These are phyloP conservation scores for Gryganskiella cystojenkinii DNA, from an alignment of 192 early-diverging fungal genomes.

Conservation along the genomic window DNA sequence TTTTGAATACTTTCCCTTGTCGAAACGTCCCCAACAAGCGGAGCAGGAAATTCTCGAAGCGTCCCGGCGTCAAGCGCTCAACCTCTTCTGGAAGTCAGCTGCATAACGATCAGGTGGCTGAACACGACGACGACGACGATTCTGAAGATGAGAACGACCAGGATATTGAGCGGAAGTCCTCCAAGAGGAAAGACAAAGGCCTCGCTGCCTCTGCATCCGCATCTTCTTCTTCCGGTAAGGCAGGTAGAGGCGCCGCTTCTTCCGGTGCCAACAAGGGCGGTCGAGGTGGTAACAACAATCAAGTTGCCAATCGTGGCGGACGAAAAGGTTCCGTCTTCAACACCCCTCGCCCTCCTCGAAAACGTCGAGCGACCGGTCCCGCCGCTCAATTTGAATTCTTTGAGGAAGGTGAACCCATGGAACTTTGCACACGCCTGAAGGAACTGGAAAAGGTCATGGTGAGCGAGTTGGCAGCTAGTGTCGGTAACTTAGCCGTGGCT, in stretches of 20 bases:
- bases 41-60: constrained; percentile 20
- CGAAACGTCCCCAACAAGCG: constrained; percentile 31
- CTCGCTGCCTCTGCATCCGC: too few species aligned
- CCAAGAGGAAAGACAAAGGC: neutral
- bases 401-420: neutral
- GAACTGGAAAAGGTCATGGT: neutral
- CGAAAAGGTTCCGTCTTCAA: constrained; percentile 10
- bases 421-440: neutral
- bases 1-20: constrained; percentile 47
- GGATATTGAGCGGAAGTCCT: constrained; percentile 3
- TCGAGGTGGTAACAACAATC: constrained; percentile 32
- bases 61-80: neutral
- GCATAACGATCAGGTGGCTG: constrained; percentile 10
- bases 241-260: neutral
- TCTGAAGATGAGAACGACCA: constrained; percentile 21
- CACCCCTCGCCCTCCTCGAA: constrained; percentile 18
- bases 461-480: constrained; percentile 3
- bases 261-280: neutral
- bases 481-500: constrained; percentile 16
- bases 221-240: neutral
- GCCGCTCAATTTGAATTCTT: constrained; percentile 45
- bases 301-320: constrained; percentile 3
- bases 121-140: neutral
- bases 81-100: neutral
- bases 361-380: constrained; percentile 14